These are phyloP conservation scores for Dendrocalamus latiflorus DNA, from an alignment of 202 grass and related monocot genomes.

Conservation along the genomic window DNA sequence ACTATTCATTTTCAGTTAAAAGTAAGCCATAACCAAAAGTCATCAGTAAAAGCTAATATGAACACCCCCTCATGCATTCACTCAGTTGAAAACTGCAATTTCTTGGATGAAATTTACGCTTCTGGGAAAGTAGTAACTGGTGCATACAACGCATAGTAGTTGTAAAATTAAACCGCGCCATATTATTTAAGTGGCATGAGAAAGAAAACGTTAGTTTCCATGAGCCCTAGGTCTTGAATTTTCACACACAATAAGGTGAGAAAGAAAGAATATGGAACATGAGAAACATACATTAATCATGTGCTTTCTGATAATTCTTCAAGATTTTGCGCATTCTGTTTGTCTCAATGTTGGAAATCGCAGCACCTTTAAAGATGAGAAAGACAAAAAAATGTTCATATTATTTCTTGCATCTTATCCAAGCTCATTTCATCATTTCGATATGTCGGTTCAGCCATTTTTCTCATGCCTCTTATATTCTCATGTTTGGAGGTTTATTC, in stretches of 20 bases:
- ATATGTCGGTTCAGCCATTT: conserved; percentile 3
- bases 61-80: too few relatives aligned
- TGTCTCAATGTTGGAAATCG: neutral
- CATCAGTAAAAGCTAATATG: too few relatives aligned
- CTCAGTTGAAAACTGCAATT: neutral
- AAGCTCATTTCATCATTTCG: neutral
- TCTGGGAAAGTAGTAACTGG: too few relatives aligned
- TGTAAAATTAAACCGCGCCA: too few relatives aligned
- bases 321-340: neutral
- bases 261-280: too few relatives aligned
- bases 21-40: too few relatives aligned
- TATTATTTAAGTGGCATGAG: too few relatives aligned
- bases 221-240: too few relatives aligned
- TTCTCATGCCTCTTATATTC: conserved; percentile 1
- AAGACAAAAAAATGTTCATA: neutral
- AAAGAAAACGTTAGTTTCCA: too few relatives aligned
- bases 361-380: neutral
- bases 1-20: too few relatives aligned
- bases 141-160: neutral
- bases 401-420: neutral
- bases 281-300: too few relatives aligned
- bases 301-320: neutral
- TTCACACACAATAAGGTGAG: too few relatives aligned
- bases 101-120: neutral
- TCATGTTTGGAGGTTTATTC: conserved; percentile 19